Evolutionary conservation across 176 grass and related monocot species (phyloP), one percentile per base, ranked within the genome.

Genomic region (Cenchrus fungigraminus): DNA sequence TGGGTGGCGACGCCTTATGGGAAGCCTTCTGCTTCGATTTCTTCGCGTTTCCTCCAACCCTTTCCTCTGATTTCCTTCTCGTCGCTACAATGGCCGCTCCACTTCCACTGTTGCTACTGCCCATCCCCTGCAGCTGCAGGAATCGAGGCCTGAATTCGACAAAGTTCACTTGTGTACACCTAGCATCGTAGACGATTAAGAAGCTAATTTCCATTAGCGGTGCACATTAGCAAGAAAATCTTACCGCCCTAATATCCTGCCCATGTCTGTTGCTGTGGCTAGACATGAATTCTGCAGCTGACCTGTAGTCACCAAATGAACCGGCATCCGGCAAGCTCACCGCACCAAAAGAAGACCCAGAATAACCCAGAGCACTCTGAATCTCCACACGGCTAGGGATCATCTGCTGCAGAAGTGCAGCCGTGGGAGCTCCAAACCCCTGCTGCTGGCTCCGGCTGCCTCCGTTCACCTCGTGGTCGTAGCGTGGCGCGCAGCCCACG

Each of bases 121-220:
- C 22, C 79, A 74, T 86, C 70, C 67, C 31, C 90, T 92, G 82
- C 14, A 82, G 88, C 90, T 92, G 82, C 14, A 82, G 88, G 62
- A 81, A 68, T 45, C 62, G 69, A 47, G 52, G 15, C 45, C 15
- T 3, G n/a, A 79, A 31, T 34, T 79, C 45, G 10, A 42, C 14
- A 31, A 6, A 11, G 8, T 58, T 42, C 53, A 58, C 9, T 3
- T 56, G 9, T 56, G 9, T 20, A 4, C 42, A n/a, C 16, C 7
- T 16, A 49, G 20, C 22, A 73, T 50, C 20, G 25, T 52, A 53
- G 29, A 17, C 31, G 29, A 75, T 17, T 3, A 28, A 58, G 16
- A 32, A 19, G 28, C 13, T 66, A 40, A 47, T n/a, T 68, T 78
- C 49, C 40, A 12, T 70, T 60, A 50, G 15, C 37, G 34, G 31